Base-by-base conservation (phyloP, 805 yeast species). In the Metschnikowia vanudenii region DNA sequence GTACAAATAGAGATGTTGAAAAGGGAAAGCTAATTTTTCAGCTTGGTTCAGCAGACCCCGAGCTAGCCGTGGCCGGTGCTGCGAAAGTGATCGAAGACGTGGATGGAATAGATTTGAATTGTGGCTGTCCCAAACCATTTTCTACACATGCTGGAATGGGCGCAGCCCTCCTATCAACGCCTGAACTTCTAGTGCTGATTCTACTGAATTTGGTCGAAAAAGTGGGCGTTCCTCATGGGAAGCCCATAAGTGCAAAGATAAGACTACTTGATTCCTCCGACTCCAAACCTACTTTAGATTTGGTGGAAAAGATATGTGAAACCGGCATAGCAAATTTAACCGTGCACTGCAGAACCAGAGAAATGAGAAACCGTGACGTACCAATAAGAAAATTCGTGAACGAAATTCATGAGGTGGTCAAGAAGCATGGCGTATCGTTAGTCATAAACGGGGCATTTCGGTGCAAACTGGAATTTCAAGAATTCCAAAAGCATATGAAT, bases 111-210 rank as follows among this genome's bases (percentile, higher is more conserved):
- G 99, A 94, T 62, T 76, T 94, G 47, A 94, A 94, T 64, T 89
- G 96, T 24, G 99, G 99, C 4, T 94, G 99, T 67, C 99, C 99
- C 3, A 94, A 92, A 63, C 97, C 90, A 55, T 94, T 94, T 59
- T 86, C 96, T 1, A 76, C 90, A 2, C 99, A 94, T 64, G 76
- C 95, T 0, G 99, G 99, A 1, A 94, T 94, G 98, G 99, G 99
- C 4, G 96, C 98, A 2, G 97, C 96, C 0, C 71, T 94, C 38
- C 71, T 94, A 45, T 71, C 75, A 28, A 88, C 91, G 0, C 97
- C 98, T 0, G 96, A 88, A 37, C 68, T 79, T 32, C 71, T 94
- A 14, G 85, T 84, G 53, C 74, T 75, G 13, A 94, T 94, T 26
- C 67, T 94, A 50, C 65, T 65, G 3, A 75, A 77, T 7, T 68